A percentile compares a stretch with the other conserved stretches of the same genome.
Evolutionary conservation across 2,329 filamentous ascomycete genomes (phyloP).

Genomic region (Mycosphaerella sp.): DNA sequence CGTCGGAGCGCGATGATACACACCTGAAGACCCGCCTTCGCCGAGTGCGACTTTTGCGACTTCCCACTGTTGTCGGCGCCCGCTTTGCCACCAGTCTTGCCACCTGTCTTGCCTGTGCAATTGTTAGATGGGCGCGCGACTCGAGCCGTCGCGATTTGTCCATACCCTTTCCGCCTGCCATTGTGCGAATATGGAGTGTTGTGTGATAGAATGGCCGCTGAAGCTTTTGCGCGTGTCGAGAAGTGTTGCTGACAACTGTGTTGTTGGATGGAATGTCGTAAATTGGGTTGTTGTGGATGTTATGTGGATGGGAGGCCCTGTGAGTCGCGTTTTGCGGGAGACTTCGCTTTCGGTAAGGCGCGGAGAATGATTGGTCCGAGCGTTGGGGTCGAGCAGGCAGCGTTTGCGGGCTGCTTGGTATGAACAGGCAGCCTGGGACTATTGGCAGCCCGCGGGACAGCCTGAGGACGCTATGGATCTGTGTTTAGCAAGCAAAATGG

Average conservation of each 20-base stretch:
- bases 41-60: conserved; percentile 87
- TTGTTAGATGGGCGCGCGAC: conserved; percentile 29
- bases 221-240: conserved; percentile 8
- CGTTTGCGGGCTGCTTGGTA: neutral
- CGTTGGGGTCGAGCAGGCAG: neutral
- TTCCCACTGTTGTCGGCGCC: conserved; percentile 66
- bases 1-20: conserved; percentile 36
- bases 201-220: conserved; percentile 1
- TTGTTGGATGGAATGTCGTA: conserved; percentile 9
- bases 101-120: conserved; percentile 55
- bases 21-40: conserved; percentile 92
- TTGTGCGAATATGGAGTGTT: conserved; percentile 31
- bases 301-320: neutral
- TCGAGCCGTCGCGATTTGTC: conserved; percentile 33
- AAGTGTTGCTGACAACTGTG: conserved; percentile 4
- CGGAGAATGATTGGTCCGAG: neutral
- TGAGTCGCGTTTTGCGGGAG: conserved; percentile 9
- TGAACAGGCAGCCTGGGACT: neutral
- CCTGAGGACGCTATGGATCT: neutral
- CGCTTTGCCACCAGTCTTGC: conserved; percentile 83
- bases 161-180: conserved; percentile 92
- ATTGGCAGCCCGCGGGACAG: no score
- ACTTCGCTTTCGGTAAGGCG: neutral
- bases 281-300: conserved; percentile 11
- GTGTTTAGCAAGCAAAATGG: neutral